These are phyloP conservation scores for Aspergillus wentii DNA, from an alignment of 495 filamentous ascomycete species.

Conservation along the genomic window DNA sequence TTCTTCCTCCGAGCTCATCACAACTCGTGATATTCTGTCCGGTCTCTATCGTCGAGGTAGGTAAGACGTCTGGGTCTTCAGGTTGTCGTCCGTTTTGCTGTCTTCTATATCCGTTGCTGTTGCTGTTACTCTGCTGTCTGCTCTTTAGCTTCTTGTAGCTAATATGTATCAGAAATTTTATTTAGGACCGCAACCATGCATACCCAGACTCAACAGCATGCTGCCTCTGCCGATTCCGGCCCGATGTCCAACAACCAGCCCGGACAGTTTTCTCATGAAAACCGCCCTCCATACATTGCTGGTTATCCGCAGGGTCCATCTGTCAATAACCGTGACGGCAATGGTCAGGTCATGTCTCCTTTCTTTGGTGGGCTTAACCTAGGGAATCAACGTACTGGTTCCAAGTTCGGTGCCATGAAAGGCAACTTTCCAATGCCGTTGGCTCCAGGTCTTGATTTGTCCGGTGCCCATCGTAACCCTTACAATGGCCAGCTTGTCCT, in stretches of 20 bases:
- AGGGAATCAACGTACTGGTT: slow-evolving; percentile 22
- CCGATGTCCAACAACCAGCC: slow-evolving; percentile 16
- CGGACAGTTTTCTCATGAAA: slow-evolving; percentile 18
- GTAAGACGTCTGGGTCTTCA: not conserved
- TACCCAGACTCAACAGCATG: slow-evolving; percentile 21
- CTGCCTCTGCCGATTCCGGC: slow-evolving; percentile 31
- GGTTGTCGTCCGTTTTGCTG: no score
- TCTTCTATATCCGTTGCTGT: no score
- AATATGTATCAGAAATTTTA: slow-evolving; percentile 6
- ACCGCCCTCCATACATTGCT: slow-evolving; percentile 24
- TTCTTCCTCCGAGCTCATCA: not conserved
- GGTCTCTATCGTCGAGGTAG: slow-evolving; percentile 6
- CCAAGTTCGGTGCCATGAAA: slow-evolving; percentile 21
- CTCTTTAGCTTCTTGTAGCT: not conserved
- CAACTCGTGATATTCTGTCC: slow-evolving; percentile 1
- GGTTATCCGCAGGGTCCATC: slow-evolving; percentile 15
- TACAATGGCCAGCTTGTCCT: slow-evolving; percentile 29
- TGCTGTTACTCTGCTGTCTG: no score
- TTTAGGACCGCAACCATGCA: slow-evolving; percentile 26
- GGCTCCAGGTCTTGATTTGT: slow-evolving; percentile 26
- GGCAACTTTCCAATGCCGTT: slow-evolving; percentile 15
- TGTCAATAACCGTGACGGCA: slow-evolving; percentile 10
- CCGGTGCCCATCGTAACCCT: slow-evolving; percentile 14
- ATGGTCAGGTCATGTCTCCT: slow-evolving; percentile 12
- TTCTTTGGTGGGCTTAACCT: slow-evolving; percentile 19